Evolutionary conservation across 2,329 filamentous ascomycete genomes (phyloP), one percentile per base, ranked within the genome.

Genomic region (Trichoderma gracile): DNA sequence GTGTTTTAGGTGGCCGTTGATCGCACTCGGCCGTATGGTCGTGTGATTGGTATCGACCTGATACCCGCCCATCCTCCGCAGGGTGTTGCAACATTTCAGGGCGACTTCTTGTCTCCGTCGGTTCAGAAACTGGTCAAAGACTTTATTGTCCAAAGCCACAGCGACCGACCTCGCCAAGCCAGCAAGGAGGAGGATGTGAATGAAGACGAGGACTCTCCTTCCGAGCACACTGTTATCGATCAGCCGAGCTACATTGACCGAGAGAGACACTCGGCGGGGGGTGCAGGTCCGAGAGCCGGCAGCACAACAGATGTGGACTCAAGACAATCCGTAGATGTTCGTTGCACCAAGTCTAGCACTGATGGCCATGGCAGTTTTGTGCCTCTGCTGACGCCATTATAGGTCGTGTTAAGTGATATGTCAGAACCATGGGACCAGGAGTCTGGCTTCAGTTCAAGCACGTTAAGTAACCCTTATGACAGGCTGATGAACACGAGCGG

Each of bases 401-500:
- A 87, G 84, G 86, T 99, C 74, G 92, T 99, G 75, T 82, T 99
- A 75, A 97, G 92, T 87, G 95, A 99, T 85, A 99, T 99, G 95
- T 99, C 89, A 86, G 94, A 84, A 84, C 93, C 95, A 89, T 97
- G 93, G 93, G 83, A 87, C 72, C 90, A 91, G 81, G 90, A 86
- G 60, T 83, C 84, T 73, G 89, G 89, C 73, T 93, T 91, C 81
- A 89, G 86, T 81, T 89, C 90, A 81, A 92, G 87, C 81, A 96
- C 89, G 82, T 85, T 97, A 86, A 96, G 89, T 94, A 90, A 95
- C 86, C 92, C 93, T 69, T 95, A 96, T 87, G 77, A 80, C 84
- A 99, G 95, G 95, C 90, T 99, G 89, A 97, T 97, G 93, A 99
- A 99, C 79, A 97, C 94, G 71, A 97, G 91, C 79, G 95, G 95